Evolutionary conservation across 371 early-diverging fungal species (phyloP).

Genomic region (Cokeromyces recurvatus): DNA sequence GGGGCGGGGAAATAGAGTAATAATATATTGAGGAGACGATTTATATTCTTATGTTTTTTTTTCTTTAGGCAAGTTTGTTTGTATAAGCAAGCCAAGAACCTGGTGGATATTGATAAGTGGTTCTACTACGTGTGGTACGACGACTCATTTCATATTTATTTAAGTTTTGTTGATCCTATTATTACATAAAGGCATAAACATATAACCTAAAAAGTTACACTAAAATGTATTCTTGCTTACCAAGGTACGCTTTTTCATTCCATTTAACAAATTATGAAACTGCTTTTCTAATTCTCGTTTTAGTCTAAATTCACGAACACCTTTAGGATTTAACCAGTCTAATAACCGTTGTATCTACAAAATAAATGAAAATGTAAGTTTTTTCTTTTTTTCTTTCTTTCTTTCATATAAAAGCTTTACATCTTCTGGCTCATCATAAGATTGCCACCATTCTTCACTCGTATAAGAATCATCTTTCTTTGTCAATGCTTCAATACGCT

Average conservation of each 20-base stretch:
- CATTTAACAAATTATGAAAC: conserved; percentile 32
- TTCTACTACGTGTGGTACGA: conserved; percentile 48
- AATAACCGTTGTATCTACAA: conserved; percentile 57
- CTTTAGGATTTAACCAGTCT: conserved; percentile 75
- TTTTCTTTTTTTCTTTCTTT: too few relatives aligned
- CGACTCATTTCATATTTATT: conserved; percentile 34
- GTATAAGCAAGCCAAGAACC: conserved; percentile 41
- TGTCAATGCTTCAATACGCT: conserved; percentile 9
- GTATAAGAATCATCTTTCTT: neutral
- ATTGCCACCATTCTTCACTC: conserved; percentile 51
- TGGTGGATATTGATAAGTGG: conserved; percentile 20
- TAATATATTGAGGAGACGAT: too few relatives aligned
- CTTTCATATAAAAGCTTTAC: conserved; percentile 28
- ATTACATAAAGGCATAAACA: neutral
- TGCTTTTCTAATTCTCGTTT: conserved; percentile 49
- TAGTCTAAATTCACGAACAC: conserved; percentile 64
- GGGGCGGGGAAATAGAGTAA: too few relatives aligned
- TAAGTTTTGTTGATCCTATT: conserved; percentile 30
- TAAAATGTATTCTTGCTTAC: conserved; percentile 12
- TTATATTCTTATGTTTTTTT: too few relatives aligned
- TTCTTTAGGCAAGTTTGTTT: conserved; percentile 29
- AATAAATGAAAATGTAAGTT: neutral
- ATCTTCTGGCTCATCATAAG: conserved; percentile 59
- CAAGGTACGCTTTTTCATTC: conserved; percentile 42
- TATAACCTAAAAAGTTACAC: too few relatives aligned